These are phyloP conservation scores for Mucor lusitanicus DNA, from an alignment of 371 early-diverging fungal species.

Conservation along the genomic window DNA sequence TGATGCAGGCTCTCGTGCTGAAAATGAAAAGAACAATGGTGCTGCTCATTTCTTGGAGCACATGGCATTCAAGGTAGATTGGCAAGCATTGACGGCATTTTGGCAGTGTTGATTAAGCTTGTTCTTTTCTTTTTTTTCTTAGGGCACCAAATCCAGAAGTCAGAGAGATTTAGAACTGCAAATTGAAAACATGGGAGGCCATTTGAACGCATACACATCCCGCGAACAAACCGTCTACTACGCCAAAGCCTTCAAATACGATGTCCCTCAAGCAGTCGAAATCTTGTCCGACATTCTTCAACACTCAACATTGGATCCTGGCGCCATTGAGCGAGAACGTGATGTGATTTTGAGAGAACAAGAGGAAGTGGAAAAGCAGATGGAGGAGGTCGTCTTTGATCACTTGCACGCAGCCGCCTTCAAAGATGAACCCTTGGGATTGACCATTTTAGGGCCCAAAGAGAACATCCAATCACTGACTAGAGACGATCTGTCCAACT, in stretches of 20 bases:
- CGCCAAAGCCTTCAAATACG: constrained; percentile 89
- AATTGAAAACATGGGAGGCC: constrained; percentile 97
- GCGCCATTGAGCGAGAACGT: constrained; percentile 90
- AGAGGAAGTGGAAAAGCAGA: constrained; percentile 93
- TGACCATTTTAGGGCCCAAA: constrained; percentile 92
- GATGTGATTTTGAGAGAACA: constrained; percentile 95
- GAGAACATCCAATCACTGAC: constrained; percentile 89
- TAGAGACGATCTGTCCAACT: constrained; percentile 80
- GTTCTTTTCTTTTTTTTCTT: no score
- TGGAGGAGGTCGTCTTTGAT: constrained; percentile 89
- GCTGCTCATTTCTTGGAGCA: constrained; percentile 98
- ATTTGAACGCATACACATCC: constrained; percentile 97
- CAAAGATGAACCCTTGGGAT: constrained; percentile 88
- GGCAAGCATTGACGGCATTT: no score
- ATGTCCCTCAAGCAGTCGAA: constrained; percentile 87
- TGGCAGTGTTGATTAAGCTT: no score
- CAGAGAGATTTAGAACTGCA: constrained; percentile 91
- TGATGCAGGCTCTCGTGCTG: constrained; percentile 95
- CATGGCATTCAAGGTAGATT: constrained; percentile 94
- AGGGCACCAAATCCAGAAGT: constrained; percentile 71
- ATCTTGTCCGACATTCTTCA: constrained; percentile 95
- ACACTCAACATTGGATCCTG: constrained; percentile 80
- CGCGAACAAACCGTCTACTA: constrained; percentile 98
- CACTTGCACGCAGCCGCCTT: constrained; percentile 93
- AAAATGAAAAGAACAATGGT: constrained; percentile 89